Base-by-base conservation (phyloP, 2,329 filamentous ascomycete genomes). In the Ceratocystiopsis sp. region DNA sequence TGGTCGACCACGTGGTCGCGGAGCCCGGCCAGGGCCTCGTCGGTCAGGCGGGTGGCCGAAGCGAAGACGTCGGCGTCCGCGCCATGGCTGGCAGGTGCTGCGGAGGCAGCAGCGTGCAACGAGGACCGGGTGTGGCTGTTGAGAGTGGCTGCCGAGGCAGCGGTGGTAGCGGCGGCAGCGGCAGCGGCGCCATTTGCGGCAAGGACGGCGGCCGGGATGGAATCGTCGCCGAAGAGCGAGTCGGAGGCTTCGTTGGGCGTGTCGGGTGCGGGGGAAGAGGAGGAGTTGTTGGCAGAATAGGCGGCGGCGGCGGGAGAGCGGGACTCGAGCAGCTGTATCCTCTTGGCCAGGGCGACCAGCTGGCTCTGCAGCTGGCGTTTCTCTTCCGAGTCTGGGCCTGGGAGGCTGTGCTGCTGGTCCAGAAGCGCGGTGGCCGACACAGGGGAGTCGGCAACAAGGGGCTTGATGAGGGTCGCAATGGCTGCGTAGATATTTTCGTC, bases 1-100 rank as follows among this genome's bases (percentile, higher is more conserved):
- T 96, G 86, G 59, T 87, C 84, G 57, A 93, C 84, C 49, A 96
- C 81, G 62, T 94, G 85, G 54, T 94, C 86, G 54, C 82, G 80
- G 51, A 95, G 70, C 50, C 84, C 82, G 60, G 80, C 78, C 53
- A 93, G 79, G 59, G 89, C 83, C 63, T 89, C 80, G 57, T 86
- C 81, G 53, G 78, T 84, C 54, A 84, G 73, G 54, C 74, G 65
- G 61, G 67, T 69, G 46, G 71, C 45, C 48, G 60, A 57, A 38
- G 56, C 29, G 40, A 21, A 21, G 8, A 56, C 35, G 51, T 25
- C 42, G 12, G 50, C 51, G 13, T 50, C 52, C 17, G 49, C 45
- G 32, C 32, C 32, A 14, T 33, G n/a, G n/a, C n/a, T n/a, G n/a
- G 40, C 51, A 50, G 38, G 54, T 54, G 55, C 44, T 44, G 49